phyloP scores from a whole-genome alignment of 345 rosid species.

The Eucalyptus pauciflora region DNA sequence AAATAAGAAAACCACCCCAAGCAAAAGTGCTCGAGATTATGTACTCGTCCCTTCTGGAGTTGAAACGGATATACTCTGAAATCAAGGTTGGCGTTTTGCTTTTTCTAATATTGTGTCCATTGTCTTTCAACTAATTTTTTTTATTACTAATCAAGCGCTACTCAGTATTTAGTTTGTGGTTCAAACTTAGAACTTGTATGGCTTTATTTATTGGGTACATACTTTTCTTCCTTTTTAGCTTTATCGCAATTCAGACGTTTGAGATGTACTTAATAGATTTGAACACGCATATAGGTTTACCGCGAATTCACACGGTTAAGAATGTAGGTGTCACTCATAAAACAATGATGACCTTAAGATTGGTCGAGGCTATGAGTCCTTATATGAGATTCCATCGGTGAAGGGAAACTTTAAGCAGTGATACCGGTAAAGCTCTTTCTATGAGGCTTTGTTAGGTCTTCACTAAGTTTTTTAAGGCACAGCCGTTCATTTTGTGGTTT shows the following conservation, averaged over 20 bases:
- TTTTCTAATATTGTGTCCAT: background rate
- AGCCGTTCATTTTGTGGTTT: too few relatives aligned
- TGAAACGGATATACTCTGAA: constrained; percentile 75
- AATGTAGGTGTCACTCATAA: constrained; percentile 55
- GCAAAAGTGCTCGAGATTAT: too few relatives aligned
- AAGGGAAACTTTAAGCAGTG: too few relatives aligned
- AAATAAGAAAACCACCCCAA: too few relatives aligned
- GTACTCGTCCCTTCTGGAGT: constrained; percentile 49
- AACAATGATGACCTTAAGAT: constrained; percentile 77
- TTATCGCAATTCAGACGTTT: background rate
- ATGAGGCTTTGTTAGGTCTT: too few relatives aligned
- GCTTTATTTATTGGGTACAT: background rate
- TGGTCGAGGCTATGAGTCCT: constrained; percentile 79
- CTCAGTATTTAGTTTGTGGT: background rate
- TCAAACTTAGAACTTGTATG: background rate
- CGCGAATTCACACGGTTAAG: background rate
- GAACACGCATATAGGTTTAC: background rate
- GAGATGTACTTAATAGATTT: background rate
- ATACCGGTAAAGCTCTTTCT: too few relatives aligned
- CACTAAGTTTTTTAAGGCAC: too few relatives aligned
- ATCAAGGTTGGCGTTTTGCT: constrained; percentile 2
- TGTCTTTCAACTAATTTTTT: background rate
- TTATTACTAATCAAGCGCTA: background rate
- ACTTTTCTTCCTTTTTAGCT: too few relatives aligned
- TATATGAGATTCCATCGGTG: constrained; percentile 68